Percentiles rank a stretch among this genome's conserved stretches.
phyloP scores from a whole-genome alignment of 2,329 filamentous ascomycete species.

The Aspergillus japonicus region DNA sequence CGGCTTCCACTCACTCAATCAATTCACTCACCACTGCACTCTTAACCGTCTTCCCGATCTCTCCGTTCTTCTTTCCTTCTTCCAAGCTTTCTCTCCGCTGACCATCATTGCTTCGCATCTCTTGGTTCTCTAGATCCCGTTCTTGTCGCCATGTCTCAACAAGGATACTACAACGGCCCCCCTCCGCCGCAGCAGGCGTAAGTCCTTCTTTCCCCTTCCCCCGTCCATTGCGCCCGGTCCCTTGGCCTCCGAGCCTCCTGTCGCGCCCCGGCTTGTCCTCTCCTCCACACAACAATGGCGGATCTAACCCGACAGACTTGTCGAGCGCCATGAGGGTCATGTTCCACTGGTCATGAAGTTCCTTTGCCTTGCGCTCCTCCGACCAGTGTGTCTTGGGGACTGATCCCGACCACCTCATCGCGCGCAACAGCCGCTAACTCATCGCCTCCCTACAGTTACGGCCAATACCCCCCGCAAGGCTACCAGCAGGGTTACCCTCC shows the following conservation, averaged over 20 bases:
- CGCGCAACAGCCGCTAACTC: not conserved
- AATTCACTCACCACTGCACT: not conserved
- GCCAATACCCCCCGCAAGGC: not conserved
- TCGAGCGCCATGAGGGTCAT: not conserved
- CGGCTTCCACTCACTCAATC: not conserved
- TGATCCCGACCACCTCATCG: not conserved
- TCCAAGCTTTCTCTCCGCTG: not conserved
- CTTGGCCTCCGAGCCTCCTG: not conserved
- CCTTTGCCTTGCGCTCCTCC: not conserved
- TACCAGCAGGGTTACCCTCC: constrained; percentile 27
- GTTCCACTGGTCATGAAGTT: not conserved
- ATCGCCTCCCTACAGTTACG: not conserved
- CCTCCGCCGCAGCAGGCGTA: constrained; percentile 43
- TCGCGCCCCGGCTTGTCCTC: not conserved
- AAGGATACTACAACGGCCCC: constrained; percentile 25
- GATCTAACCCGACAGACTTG: not conserved
- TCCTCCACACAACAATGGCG: not conserved
- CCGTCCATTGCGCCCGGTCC: not conserved
- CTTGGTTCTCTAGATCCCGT: constrained; percentile 7
- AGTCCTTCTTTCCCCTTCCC: constrained; percentile 19
- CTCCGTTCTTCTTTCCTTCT: not conserved
- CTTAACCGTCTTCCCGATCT: not conserved
- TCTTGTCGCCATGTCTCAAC: constrained; percentile 18
- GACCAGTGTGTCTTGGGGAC: not conserved
- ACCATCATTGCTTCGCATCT: constrained; percentile 1